A percentile compares a stretch with the other conserved stretches of the same genome.
Evolutionary conservation across 805 yeast species (phyloP).

Genomic region (Lachancea nothofagi): DNA sequence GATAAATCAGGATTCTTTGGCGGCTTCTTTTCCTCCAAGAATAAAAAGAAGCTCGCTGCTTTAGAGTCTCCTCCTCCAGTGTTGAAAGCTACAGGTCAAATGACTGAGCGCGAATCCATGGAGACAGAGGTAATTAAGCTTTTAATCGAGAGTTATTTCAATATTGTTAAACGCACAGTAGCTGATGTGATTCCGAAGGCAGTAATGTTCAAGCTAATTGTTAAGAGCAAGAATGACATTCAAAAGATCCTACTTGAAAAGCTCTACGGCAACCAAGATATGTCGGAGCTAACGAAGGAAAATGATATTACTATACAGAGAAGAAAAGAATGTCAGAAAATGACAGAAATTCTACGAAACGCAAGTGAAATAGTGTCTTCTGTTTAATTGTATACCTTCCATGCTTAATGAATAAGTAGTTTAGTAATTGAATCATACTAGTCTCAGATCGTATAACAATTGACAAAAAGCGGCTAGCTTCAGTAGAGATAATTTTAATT

Average conservation of each 20-base stretch:
- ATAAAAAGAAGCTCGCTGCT: slow-evolving; percentile 86
- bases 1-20: slow-evolving; percentile 81
- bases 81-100: slow-evolving; percentile 79
- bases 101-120: slow-evolving; percentile 93
- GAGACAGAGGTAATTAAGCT: slow-evolving; percentile 96
- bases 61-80: slow-evolving; percentile 98
- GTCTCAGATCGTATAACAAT: too few species aligned
- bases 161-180: slow-evolving; percentile 88
- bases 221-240: slow-evolving; percentile 75
- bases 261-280: slow-evolving; percentile 69
- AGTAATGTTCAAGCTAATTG: slow-evolving; percentile 85
- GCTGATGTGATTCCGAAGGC: slow-evolving; percentile 95
- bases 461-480: too few species aligned
- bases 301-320: slow-evolving; percentile 89
- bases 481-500: too few species aligned
- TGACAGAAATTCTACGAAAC: slow-evolving; percentile 86
- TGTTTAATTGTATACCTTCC: slow-evolving; percentile 20
- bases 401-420: too few species aligned
- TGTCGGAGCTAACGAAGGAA: slow-evolving; percentile 79
- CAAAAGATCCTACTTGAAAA: slow-evolving; percentile 87
- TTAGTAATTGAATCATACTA: too few species aligned
- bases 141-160: slow-evolving; percentile 82
- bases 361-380: slow-evolving; percentile 81
- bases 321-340: slow-evolving; percentile 88
- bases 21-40: slow-evolving; percentile 87